Conservation (phyloP, 441 rosid species). For the Croton setiger region DNA sequence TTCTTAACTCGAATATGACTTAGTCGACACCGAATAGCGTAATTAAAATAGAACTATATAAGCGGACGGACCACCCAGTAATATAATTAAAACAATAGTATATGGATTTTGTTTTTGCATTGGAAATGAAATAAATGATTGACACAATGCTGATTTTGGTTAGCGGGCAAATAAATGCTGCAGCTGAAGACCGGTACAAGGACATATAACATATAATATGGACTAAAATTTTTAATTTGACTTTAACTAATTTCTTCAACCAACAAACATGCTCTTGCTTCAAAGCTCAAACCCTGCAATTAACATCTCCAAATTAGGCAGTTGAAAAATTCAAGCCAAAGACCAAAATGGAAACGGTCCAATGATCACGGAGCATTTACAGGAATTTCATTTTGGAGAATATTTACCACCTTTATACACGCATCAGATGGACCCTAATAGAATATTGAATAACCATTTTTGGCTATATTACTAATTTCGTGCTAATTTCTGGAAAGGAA, state of each 20-base stretch:
- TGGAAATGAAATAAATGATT: neutral
- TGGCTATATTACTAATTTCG: neutral
- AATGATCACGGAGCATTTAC: slow-evolving; percentile 2
- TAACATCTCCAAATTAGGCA: too few species aligned
- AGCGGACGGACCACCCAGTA: too few species aligned
- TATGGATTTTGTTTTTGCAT: too few species aligned
- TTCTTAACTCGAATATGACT: too few species aligned
- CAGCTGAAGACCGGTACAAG: neutral
- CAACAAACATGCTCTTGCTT: neutral
- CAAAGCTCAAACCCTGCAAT: too few species aligned
- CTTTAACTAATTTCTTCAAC: neutral
- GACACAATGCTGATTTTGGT: neutral
- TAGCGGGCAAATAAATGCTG: neutral
- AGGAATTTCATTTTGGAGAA: slow-evolving; percentile 1
- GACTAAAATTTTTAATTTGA: neutral
- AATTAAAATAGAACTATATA: too few species aligned
- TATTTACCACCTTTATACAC: neutral
- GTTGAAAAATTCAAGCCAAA: neutral
- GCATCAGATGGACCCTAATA: neutral
- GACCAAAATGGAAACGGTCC: slow-evolving; percentile 6
- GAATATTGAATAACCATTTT: neutral
- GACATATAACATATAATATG: neutral
- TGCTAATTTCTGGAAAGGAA: neutral
- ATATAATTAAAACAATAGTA: too few species aligned
- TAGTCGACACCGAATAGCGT: too few species aligned